Conservation (phyloP, 148 eudicot species). For the Silene uniflora region DNA sequence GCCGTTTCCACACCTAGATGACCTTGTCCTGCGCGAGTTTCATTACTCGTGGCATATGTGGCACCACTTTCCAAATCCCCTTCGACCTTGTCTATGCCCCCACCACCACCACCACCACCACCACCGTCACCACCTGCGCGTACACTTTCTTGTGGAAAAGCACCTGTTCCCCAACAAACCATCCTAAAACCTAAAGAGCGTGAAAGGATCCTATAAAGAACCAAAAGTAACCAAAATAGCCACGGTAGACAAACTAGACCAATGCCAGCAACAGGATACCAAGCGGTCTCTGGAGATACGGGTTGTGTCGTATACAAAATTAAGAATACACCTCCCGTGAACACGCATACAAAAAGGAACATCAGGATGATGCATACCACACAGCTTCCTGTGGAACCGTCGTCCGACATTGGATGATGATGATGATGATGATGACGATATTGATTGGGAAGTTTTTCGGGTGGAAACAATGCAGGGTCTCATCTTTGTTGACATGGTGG, state of each 20-base stretch:
- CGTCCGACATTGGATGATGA: constrained; percentile 15
- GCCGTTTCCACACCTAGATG: constrained; percentile 14
- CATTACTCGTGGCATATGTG: not conserved
- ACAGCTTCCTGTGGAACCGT: constrained; percentile 17
- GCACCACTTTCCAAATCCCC: not conserved
- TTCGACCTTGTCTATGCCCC: not conserved
- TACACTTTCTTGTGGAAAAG: not conserved
- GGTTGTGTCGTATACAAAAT: constrained; percentile 30
- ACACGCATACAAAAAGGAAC: constrained; percentile 33
- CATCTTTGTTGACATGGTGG: constrained; percentile 12
- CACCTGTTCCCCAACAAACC: constrained; percentile 34
- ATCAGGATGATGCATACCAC: constrained; percentile 29
- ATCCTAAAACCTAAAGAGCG: constrained; percentile 37
- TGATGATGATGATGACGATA: not conserved
- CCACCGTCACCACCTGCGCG: not conserved
- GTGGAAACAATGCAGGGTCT: not conserved
- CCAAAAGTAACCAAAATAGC: constrained; percentile 39
- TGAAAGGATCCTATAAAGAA: constrained; percentile 30
- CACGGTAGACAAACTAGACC: constrained; percentile 37
- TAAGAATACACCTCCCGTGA: constrained; percentile 33
- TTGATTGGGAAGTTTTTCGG: not conserved
- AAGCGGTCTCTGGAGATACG: constrained; percentile 16
- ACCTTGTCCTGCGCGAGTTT: constrained; percentile 1
- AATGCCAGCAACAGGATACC: constrained; percentile 32
- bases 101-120: not conserved